Percentiles rank a stretch among this genome's conserved stretches.
phyloP scores from a whole-genome alignment of 1,139 yeast genomes.

The Meyerozyma elateridarum region DNA sequence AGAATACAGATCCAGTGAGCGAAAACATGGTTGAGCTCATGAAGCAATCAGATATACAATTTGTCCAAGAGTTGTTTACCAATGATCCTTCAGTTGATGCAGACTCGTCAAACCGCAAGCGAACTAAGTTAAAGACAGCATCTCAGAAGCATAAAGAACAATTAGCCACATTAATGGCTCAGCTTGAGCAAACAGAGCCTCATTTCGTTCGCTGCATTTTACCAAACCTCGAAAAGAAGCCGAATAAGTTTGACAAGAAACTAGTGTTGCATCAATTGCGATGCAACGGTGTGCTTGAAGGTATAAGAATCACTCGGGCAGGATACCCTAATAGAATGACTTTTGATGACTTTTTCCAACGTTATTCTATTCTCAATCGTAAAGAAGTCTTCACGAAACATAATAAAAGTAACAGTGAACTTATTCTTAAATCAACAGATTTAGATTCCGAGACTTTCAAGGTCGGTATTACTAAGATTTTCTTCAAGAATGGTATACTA shows the following conservation, averaged over 20 bases:
- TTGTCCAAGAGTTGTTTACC: slow-evolving; percentile 30
- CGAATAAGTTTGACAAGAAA: slow-evolving; percentile 67
- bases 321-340: slow-evolving; percentile 93
- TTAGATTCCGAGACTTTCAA: slow-evolving; percentile 66
- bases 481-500: slow-evolving; percentile 90
- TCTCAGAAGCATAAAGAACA: slow-evolving; percentile 87
- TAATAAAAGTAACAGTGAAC: slow-evolving; percentile 60
- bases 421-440: slow-evolving; percentile 56
- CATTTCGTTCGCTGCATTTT: slow-evolving; percentile 95
- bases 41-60: slow-evolving; percentile 50
- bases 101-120: slow-evolving; percentile 10
- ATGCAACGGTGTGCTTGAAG: slow-evolving; percentile 97
- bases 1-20: slow-evolving; percentile 90
- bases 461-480: slow-evolving; percentile 80
- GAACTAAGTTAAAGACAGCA: slow-evolving; percentile 63
- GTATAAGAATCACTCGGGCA: slow-evolving; percentile 93
- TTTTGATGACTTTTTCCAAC: slow-evolving; percentile 70
- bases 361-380: slow-evolving; percentile 64
- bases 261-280: slow-evolving; percentile 85
- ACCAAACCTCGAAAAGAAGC: slow-evolving; percentile 75
- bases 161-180: slow-evolving; percentile 64
- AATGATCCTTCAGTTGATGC: slow-evolving; percentile 15
- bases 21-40: slow-evolving; percentile 63
- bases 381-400: slow-evolving; percentile 44
- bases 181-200: slow-evolving; percentile 79